Percentiles rank a stretch among this genome's conserved stretches.
phyloP scores from a whole-genome alignment of 768 basidiomycete species.

The Xanthoconium purpureum region DNA sequence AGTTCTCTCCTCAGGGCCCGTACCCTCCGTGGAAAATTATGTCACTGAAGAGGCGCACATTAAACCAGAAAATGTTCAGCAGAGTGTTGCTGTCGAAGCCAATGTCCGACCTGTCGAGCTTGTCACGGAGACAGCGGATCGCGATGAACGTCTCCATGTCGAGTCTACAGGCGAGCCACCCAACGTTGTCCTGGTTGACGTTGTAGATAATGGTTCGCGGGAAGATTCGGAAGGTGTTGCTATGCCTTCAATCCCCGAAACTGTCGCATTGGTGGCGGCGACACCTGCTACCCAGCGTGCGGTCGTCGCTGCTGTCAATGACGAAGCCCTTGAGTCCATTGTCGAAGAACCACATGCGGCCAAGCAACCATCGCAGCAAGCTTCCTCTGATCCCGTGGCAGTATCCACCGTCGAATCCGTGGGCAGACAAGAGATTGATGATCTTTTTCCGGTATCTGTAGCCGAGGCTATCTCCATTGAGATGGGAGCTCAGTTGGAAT shows the following conservation, averaged over 20 bases:
- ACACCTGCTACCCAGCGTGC: background rate
- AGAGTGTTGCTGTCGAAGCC: background rate
- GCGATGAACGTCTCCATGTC: background rate
- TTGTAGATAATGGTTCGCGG: slow-evolving; percentile 1
- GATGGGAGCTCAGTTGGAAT: slow-evolving; percentile 13
- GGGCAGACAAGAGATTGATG: background rate
- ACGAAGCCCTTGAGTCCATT: background rate
- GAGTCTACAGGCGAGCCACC: background rate
- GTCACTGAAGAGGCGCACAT: background rate
- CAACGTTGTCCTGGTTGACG: slow-evolving; percentile 1
- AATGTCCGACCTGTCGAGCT: background rate
- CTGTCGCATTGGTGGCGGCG: background rate
- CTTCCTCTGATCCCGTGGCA: slow-evolving; percentile 2
- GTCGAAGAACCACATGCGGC: slow-evolving; percentile 2
- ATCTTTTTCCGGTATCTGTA: background rate
- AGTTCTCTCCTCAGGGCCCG: background rate
- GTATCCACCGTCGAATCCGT: slow-evolving; percentile 8
- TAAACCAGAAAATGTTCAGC: background rate
- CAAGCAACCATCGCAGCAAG: slow-evolving; percentile 4
- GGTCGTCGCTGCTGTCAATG: background rate
- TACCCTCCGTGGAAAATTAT: background rate
- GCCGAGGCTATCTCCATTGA: slow-evolving; percentile 5
- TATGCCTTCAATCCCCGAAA: background rate
- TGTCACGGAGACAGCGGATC: background rate
- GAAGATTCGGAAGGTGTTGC: slow-evolving; percentile 3